phyloP scores from a whole-genome alignment of 2,329 filamentous ascomycete genomes.

The Scolecobasidium constrictum region DNA sequence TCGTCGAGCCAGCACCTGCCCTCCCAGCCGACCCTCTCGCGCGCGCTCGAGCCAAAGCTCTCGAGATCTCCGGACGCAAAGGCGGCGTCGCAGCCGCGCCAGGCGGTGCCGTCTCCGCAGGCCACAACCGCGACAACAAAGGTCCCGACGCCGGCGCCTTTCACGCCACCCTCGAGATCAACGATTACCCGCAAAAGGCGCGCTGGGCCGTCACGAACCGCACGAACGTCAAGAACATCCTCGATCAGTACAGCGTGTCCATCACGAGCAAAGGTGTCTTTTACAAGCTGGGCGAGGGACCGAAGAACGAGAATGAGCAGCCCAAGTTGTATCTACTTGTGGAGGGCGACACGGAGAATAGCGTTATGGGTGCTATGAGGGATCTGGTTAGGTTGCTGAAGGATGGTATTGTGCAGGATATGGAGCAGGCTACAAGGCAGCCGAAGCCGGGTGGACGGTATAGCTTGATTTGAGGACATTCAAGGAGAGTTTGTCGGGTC shows the following conservation, averaged over 20 bases:
- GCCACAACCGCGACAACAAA: constrained; percentile 96
- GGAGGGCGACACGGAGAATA: constrained; percentile 89
- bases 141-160: constrained; percentile 93
- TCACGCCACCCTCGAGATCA: constrained; percentile 96
- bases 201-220: constrained; percentile 97
- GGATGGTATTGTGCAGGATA: constrained; percentile 82
- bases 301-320: constrained; percentile 54
- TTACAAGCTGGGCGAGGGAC: constrained; percentile 73
- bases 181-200: constrained; percentile 97
- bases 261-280: constrained; percentile 97
- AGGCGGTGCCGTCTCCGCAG: constrained; percentile 32
- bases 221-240: constrained; percentile 95
- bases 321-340: constrained; percentile 98
- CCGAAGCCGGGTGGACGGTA: constrained; percentile 63
- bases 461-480: constrained; percentile 32
- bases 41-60: constrained; percentile 70
- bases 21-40: constrained; percentile 39
- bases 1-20: constrained; percentile 42
- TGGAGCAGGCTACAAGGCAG: constrained; percentile 68
- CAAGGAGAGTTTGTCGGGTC: no score
- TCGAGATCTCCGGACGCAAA: constrained; percentile 66
- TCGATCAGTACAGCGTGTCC: constrained; percentile 86
- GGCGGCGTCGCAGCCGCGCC: background rate
- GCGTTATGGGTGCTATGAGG: constrained; percentile 80
- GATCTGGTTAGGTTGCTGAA: constrained; percentile 80